phyloP scores from a whole-genome alignment of 2,329 filamentous ascomycete genomes.

The Leptographium procerum region DNA sequence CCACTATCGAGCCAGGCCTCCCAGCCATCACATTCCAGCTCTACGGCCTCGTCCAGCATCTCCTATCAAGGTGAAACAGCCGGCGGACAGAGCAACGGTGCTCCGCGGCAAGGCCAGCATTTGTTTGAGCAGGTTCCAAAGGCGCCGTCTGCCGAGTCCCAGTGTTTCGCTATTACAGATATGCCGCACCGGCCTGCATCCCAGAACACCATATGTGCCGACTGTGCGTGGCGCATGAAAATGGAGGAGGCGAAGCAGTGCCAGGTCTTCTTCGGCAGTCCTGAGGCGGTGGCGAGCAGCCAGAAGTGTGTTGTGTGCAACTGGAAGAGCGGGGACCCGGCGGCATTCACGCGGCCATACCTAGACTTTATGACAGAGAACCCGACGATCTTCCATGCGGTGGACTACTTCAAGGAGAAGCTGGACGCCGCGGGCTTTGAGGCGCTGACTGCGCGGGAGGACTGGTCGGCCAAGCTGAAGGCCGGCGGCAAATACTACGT shows the following conservation, averaged over 20 bases:
- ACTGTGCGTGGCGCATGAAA: conserved; percentile 25
- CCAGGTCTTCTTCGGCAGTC: conserved; percentile 6
- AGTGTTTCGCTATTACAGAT: conserved; percentile 33
- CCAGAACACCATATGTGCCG: conserved; percentile 27
- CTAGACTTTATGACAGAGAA: conserved; percentile 79
- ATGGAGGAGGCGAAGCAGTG: conserved; percentile 4
- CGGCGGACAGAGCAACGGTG: not conserved
- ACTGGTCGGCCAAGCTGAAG: conserved; percentile 62
- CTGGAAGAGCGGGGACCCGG: conserved; percentile 34
- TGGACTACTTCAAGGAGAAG: conserved; percentile 64
- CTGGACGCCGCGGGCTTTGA: conserved; percentile 62
- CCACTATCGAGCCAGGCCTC: not conserved
- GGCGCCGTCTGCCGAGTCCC: conserved; percentile 6
- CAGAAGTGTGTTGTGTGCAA: conserved; percentile 24
- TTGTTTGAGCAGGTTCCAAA: not conserved
- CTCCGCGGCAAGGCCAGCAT: not conserved
- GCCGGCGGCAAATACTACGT: conserved; percentile 45
- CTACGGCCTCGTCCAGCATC: not conserved
- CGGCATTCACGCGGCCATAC: conserved; percentile 71
- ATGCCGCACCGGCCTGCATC: conserved; percentile 24
- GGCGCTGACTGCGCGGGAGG: conserved; percentile 66
- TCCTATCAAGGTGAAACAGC: not conserved
- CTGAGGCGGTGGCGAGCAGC: not conserved
- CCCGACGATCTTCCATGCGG: conserved; percentile 87
- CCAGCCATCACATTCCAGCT: not conserved